Evolutionary conservation across 2,329 filamentous ascomycete genomes (phyloP).

Genomic region (Trichophaea hybrida): DNA sequence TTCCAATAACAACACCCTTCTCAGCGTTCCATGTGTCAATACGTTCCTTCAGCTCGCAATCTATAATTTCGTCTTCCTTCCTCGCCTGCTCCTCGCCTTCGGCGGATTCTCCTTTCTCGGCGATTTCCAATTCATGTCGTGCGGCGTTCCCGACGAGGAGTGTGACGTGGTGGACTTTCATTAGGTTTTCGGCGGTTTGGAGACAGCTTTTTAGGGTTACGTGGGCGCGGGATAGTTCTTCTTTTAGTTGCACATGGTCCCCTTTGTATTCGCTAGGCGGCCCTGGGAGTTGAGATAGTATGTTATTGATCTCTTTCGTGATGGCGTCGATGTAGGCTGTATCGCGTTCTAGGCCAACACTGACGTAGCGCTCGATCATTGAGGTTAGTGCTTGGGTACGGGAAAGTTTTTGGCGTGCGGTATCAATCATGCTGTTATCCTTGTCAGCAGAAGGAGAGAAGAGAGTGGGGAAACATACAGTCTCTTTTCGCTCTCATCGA

Average conservation of each 20-base stretch:
- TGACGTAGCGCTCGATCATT: constrained; percentile 16
- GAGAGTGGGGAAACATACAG: constrained; percentile 8
- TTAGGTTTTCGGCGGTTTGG: constrained; percentile 12
- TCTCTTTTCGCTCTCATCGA: constrained; percentile 28
- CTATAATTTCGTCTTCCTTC: constrained; percentile 9
- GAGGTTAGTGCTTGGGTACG: constrained; percentile 14
- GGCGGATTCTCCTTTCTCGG: constrained; percentile 8
- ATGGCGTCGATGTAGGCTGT: constrained; percentile 18
- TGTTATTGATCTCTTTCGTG: constrained; percentile 12
- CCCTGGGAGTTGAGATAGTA: constrained; percentile 6
- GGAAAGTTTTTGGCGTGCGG: constrained; percentile 4
- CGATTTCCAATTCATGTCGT: constrained; percentile 9
- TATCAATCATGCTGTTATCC: constrained; percentile 11
- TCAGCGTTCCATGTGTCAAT: constrained; percentile 11
- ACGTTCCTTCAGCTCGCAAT: constrained; percentile 17
- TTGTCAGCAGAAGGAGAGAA: neutral
- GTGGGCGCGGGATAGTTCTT: constrained; percentile 11
- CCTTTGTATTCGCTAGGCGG: constrained; percentile 1
- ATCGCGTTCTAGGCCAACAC: constrained; percentile 19
- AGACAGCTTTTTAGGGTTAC: constrained; percentile 11
- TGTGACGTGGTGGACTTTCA: constrained; percentile 15
- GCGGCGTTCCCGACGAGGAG: constrained; percentile 11
- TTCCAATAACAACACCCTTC: constrained; percentile 6
- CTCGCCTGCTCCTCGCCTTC: constrained; percentile 2
- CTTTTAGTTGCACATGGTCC: constrained; percentile 2